phyloP scores from a whole-genome alignment of 371 early-diverging fungal genomes.

The Circinella minor region DNA sequence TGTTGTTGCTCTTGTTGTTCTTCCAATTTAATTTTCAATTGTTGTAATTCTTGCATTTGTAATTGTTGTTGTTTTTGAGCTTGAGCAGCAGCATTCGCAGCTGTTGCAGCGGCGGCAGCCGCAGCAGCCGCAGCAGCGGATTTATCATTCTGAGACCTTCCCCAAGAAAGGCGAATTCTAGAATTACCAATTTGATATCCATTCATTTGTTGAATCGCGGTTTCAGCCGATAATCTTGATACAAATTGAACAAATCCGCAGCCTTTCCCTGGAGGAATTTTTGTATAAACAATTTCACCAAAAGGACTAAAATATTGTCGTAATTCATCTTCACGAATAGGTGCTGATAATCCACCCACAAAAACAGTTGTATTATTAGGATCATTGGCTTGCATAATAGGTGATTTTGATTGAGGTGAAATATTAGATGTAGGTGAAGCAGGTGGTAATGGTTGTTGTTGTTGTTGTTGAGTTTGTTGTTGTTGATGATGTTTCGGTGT shows the following conservation, averaged over 20 bases:
- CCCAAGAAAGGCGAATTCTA: conserved; percentile 90
- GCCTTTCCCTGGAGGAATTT: conserved; percentile 91
- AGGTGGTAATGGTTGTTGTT: neutral
- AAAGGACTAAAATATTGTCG: conserved; percentile 77
- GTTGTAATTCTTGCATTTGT: conserved; percentile 4
- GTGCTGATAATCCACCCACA: conserved; percentile 86
- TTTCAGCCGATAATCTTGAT: conserved; percentile 81
- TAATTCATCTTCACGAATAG: conserved; percentile 85
- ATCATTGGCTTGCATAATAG: conserved; percentile 50
- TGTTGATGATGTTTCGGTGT: conserved; percentile 61
- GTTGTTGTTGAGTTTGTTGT: neutral
- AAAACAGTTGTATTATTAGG: conserved; percentile 95
- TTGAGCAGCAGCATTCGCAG: conserved; percentile 6
- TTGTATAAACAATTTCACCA: conserved; percentile 89
- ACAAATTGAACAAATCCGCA: conserved; percentile 95
- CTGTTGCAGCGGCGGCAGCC: conserved; percentile 20
- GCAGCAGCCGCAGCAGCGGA: conserved; percentile 26
- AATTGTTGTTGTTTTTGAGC: conserved; percentile 20
- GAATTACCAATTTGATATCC: conserved; percentile 83
- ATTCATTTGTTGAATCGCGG: conserved; percentile 88
- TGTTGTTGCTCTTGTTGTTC: conserved; percentile 5
- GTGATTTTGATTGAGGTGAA: conserved; percentile 3
- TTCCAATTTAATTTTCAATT: neutral
- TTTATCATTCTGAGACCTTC: conserved; percentile 73
- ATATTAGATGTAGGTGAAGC: neutral